Percentiles rank a stretch among this genome's conserved stretches.
These are phyloP conservation scores for Phlyctochytrium bullatum DNA, from an alignment of 192 early-diverging fungal genomes.

Conservation along the genomic window DNA sequence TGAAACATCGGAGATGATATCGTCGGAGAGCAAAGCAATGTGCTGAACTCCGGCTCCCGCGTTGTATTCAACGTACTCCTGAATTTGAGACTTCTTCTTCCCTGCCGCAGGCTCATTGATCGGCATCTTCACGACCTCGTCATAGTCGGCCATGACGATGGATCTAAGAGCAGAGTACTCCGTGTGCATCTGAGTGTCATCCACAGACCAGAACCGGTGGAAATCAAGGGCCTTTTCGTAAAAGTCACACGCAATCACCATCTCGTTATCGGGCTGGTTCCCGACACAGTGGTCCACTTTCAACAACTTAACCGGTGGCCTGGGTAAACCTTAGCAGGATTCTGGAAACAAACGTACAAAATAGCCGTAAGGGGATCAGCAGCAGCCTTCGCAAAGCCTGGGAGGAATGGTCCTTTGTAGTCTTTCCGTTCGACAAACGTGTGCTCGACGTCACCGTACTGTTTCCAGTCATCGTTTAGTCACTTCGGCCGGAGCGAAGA, in stretches of 20 bases:
- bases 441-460: constrained; percentile 96
- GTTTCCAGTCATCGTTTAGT: too few relatives aligned
- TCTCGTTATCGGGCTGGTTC: constrained; percentile 91
- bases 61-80: constrained; percentile 87
- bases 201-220: constrained; percentile 98
- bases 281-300: constrained; percentile 94
- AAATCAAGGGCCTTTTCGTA: constrained; percentile 93
- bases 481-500: too few relatives aligned
- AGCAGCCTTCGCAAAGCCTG: constrained; percentile 57
- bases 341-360: constrained; percentile 22
- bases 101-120: constrained; percentile 96
- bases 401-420: constrained; percentile 88
- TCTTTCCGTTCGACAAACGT: constrained; percentile 82
- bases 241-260: constrained; percentile 78
- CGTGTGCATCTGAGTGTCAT: constrained; percentile 93
- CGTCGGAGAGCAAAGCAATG: constrained; percentile 87
- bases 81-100: constrained; percentile 93
- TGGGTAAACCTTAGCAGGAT: constrained; percentile 4
- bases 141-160: constrained; percentile 92
- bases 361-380: constrained; percentile 36
- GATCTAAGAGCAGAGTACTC: constrained; percentile 92
- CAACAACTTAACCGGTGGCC: constrained; percentile 62
- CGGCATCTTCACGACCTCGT: constrained; percentile 92
- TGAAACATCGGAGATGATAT: constrained; percentile 80
- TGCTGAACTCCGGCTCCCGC: constrained; percentile 68